Evolutionary conservation across 1,139 yeast genomes (phyloP).

Genomic region (Kurtzmaniella natalensis): DNA sequence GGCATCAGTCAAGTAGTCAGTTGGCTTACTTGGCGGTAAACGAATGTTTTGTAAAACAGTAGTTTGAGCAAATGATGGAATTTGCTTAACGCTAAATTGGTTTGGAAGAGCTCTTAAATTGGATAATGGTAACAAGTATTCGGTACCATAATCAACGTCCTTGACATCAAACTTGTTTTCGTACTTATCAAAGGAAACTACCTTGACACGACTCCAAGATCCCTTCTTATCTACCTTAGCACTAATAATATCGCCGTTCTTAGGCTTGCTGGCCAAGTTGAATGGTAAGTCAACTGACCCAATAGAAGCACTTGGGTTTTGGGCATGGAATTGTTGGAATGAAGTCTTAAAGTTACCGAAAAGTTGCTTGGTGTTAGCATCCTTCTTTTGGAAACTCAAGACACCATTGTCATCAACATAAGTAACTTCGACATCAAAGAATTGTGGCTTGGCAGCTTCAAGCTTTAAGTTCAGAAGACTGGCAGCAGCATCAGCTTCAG

Average conservation of each 20-base stretch:
- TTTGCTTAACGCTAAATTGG: constrained; percentile 36
- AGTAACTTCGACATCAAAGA: constrained; percentile 60
- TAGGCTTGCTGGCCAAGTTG: constrained; percentile 43
- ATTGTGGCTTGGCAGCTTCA: constrained; percentile 39
- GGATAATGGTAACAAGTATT: constrained; percentile 43
- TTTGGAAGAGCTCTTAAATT: constrained; percentile 54
- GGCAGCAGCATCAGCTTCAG: constrained; percentile 14
- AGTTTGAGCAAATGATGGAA: constrained; percentile 57
- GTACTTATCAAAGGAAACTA: constrained; percentile 47
- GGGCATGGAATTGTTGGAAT: constrained; percentile 43
- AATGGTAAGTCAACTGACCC: constrained; percentile 43
- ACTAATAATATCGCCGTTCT: constrained; percentile 56
- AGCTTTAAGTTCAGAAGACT: constrained; percentile 18
- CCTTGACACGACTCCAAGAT: constrained; percentile 58
- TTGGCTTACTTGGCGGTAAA: constrained; percentile 57
- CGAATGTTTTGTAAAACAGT: constrained; percentile 53
- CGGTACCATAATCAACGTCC: constrained; percentile 64
- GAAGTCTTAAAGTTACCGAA: constrained; percentile 42
- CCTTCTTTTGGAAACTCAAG: constrained; percentile 49
- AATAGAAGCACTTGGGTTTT: constrained; percentile 34
- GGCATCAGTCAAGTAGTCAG: constrained; percentile 59
- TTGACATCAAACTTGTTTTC: constrained; percentile 47
- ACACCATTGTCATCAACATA: constrained; percentile 47
- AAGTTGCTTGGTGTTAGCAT: constrained; percentile 27
- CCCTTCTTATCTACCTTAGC: constrained; percentile 53